Evolutionary conservation across 2,329 filamentous ascomycete species (phyloP).

Genomic region (Colletotrichum spinosum): DNA sequence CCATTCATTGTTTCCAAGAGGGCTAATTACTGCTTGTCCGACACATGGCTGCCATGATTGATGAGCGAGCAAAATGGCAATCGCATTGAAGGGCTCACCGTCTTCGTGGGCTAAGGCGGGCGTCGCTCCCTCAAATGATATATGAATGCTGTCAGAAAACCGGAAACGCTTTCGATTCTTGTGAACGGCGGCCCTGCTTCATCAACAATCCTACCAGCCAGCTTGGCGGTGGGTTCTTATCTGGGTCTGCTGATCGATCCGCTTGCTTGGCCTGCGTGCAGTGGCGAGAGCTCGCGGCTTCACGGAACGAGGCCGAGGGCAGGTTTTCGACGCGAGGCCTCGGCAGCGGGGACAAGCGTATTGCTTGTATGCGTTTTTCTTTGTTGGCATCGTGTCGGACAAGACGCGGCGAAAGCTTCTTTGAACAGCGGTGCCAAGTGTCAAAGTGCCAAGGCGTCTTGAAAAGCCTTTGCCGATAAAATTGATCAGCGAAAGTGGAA

Average conservation of each 20-base stretch:
- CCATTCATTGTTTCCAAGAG: no score
- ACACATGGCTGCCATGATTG: no score
- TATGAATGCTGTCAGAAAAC: no score
- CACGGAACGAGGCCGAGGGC: not conserved
- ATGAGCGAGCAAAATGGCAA: no score
- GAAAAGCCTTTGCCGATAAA: not conserved
- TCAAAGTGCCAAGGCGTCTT: not conserved
- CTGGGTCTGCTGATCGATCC: constrained; percentile 8
- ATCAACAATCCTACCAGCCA: no score
- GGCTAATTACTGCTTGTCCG: no score
- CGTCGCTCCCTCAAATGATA: no score
- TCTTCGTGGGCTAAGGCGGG: no score
- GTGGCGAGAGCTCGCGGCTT: constrained; percentile 1
- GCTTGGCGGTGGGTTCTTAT: not conserved
- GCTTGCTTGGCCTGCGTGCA: not conserved
- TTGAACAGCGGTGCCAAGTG: not conserved
- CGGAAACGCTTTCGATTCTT: no score
- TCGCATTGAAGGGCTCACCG: no score
- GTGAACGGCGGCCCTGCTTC: no score
- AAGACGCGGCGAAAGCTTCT: constrained; percentile 16
- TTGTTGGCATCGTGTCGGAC: constrained; percentile 9
- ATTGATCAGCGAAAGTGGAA: no score
- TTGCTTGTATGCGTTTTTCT: not conserved
- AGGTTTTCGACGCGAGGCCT: constrained; percentile 1
- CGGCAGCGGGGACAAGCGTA: not conserved